These are phyloP conservation scores for Ophiorrhiza pumila DNA, from an alignment of 257 asterid genomes.

Conservation along the genomic window DNA sequence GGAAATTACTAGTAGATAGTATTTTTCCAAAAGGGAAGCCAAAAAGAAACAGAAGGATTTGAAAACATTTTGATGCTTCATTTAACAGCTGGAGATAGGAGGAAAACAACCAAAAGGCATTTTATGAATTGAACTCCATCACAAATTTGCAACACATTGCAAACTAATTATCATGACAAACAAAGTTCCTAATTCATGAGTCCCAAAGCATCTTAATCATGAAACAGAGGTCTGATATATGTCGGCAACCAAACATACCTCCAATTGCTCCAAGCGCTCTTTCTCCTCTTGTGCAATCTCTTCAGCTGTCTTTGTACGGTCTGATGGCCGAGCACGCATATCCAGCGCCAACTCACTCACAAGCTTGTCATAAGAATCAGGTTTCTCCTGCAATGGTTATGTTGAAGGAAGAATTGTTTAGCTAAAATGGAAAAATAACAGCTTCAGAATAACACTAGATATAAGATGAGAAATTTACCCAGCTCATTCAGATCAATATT, in stretches of 20 bases:
- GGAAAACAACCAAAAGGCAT: not conserved
- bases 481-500: not conserved
- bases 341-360: slow-evolving; percentile 75
- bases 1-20: not conserved
- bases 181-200: not conserved
- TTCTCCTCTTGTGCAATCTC: slow-evolving; percentile 96
- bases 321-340: slow-evolving; percentile 88
- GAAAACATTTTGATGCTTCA: not conserved
- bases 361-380: slow-evolving; percentile 73
- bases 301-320: slow-evolving; percentile 86
- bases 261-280: slow-evolving; percentile 80
- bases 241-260: slow-evolving; percentile 42
- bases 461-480: not conserved
- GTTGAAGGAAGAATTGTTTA: not conserved
- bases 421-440: not conserved
- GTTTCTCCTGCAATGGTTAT: slow-evolving; percentile 56
- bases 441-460: not conserved
- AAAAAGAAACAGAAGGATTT: not conserved
- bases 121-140: not conserved
- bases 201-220: not conserved
- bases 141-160: not conserved
- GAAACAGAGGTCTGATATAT: not conserved
- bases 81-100: not conserved
- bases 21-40: not conserved
- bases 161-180: not conserved